These are phyloP conservation scores for Linaria vulgaris DNA, from an alignment of 257 asterid species.

Conservation along the genomic window DNA sequence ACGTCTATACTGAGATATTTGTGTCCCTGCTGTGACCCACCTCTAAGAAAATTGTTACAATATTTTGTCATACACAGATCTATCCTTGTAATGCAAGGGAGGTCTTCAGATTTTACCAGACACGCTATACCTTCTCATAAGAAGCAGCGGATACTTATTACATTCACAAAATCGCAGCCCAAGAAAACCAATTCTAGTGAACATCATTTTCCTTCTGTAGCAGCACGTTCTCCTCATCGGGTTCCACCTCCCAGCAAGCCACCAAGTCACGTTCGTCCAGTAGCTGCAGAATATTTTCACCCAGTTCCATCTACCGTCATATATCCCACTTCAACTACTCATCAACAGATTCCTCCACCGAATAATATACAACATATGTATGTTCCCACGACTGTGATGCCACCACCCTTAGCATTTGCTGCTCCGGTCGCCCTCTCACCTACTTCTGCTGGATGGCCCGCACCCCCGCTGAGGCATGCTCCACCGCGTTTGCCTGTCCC, in stretches of 20 bases:
- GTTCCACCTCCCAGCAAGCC: slow-evolving; percentile 59
- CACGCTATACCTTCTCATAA: slow-evolving; percentile 63
- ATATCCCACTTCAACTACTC: slow-evolving; percentile 37
- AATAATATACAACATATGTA: slow-evolving; percentile 59
- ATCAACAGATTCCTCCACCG: slow-evolving; percentile 44
- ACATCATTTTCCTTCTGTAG: slow-evolving; percentile 33
- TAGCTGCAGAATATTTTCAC: slow-evolving; percentile 44
- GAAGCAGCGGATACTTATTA: slow-evolving; percentile 71
- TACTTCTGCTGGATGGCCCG: slow-evolving; percentile 55
- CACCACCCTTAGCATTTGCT: slow-evolving; percentile 57
- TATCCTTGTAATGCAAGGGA: slow-evolving; percentile 69
- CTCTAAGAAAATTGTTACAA: not conserved
- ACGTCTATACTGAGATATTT: not conserved
- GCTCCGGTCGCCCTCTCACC: slow-evolving; percentile 53
- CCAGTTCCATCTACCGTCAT: slow-evolving; percentile 47
- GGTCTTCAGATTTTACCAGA: slow-evolving; percentile 55
- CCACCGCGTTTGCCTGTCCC: slow-evolving; percentile 62
- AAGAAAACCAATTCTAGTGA: slow-evolving; percentile 38
- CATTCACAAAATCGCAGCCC: slow-evolving; percentile 62
- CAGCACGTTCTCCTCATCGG: slow-evolving; percentile 50
- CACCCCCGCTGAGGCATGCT: slow-evolving; percentile 52
- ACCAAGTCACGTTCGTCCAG: slow-evolving; percentile 49
- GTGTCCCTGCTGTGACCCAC: slow-evolving; percentile 6
- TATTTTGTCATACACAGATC: slow-evolving; percentile 46
- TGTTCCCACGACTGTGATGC: slow-evolving; percentile 41